Conservation (phyloP, 768 basidiomycete species). For the Pisolithus orientalis region DNA sequence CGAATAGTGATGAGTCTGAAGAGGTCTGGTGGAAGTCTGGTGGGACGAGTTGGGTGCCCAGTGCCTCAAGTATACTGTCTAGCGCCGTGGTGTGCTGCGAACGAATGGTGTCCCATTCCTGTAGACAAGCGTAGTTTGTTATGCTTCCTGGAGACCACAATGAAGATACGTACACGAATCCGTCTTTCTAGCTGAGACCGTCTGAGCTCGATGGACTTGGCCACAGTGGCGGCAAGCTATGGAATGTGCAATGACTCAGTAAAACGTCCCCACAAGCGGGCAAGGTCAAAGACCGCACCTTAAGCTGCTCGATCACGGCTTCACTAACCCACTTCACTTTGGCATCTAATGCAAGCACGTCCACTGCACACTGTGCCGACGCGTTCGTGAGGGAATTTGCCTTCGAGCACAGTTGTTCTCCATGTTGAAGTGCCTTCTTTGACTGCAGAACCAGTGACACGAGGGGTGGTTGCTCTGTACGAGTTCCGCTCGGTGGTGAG, state of each 20-base stretch:
- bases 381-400: conserved; percentile 59
- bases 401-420: conserved; percentile 65
- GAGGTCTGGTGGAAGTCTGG: conserved; percentile 68
- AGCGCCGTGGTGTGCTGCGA: conserved; percentile 54
- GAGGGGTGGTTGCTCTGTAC: conserved; percentile 51
- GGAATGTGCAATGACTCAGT: not conserved
- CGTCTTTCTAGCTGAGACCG: conserved; percentile 53
- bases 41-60: conserved; percentile 68
- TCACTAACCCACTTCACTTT: conserved; percentile 74
- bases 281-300: conserved; percentile 36
- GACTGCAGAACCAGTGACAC: conserved; percentile 74
- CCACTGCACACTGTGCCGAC: conserved; percentile 61
- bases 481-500: conserved; percentile 9
- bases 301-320: conserved; percentile 70
- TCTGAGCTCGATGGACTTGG: conserved; percentile 70
- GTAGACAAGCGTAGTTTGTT: not conserved
- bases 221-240: conserved; percentile 67
- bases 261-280: not conserved
- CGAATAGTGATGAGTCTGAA: conserved; percentile 71
- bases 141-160: not conserved
- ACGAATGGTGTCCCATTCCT: conserved; percentile 74
- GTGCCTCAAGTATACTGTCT: conserved; percentile 64
- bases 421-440: conserved; percentile 76
- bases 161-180: conserved; percentile 44
- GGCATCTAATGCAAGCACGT: conserved; percentile 73